A percentile compares a stretch with the other conserved stretches of the same genome.
Evolutionary conservation across 305 asterid species (phyloP).

Genomic region (Solanum hybrid): DNA sequence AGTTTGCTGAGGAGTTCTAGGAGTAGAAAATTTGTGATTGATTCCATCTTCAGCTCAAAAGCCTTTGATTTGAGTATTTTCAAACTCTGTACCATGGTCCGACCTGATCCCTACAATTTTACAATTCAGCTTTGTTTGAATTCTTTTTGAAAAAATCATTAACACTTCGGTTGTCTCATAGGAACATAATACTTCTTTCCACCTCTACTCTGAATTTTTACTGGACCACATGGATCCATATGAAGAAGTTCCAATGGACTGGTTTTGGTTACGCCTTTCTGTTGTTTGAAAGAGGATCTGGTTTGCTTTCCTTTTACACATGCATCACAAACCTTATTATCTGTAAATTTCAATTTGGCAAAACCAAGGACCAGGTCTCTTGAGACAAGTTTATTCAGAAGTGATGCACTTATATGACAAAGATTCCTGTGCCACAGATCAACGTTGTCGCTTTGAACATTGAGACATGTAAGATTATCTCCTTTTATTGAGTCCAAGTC

Average conservation of each 20-base stretch:
- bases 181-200: not conserved
- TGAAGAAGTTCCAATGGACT: not conserved
- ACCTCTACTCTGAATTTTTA: not conserved
- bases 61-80: not conserved
- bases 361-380: not conserved
- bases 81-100: not conserved
- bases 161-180: no score
- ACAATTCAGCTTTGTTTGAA: not conserved
- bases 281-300: not conserved
- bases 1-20: not conserved
- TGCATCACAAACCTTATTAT: not conserved
- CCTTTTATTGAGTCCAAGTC: not conserved
- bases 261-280: not conserved
- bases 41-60: not conserved
- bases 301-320: not conserved
- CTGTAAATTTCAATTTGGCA: not conserved
- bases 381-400: not conserved
- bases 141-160: not conserved
- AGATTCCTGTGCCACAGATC: not conserved
- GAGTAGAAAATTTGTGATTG: not conserved
- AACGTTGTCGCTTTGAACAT: no score
- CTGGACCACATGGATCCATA: not conserved
- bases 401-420: not conserved
- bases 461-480: not conserved
- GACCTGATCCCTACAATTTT: not conserved